phyloP scores from a whole-genome alignment of 805 yeast genomes.

The Kockiozyma suomiensis region DNA sequence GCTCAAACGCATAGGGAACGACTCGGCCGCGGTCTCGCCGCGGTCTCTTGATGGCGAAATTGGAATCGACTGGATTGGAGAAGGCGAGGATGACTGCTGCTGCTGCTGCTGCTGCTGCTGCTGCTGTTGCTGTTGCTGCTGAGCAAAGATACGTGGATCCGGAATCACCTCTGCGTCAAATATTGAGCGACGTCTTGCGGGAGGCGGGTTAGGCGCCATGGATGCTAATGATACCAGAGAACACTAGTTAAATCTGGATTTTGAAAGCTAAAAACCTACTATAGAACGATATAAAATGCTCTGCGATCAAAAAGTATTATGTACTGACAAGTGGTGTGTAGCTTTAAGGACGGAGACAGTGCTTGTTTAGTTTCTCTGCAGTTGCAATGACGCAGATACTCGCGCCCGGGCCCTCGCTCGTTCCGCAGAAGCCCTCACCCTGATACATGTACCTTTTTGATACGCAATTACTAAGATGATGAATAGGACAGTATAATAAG shows the following conservation, averaged over 20 bases:
- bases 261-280: no score
- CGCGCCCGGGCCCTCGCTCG: constrained; percentile 3
- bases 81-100: neutral
- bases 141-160: constrained; percentile 12
- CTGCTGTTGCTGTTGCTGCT: constrained; percentile 17
- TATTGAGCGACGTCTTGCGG: constrained; percentile 15
- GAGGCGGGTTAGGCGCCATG: constrained; percentile 15
- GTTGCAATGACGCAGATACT: constrained; percentile 10
- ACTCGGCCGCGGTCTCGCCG: neutral
- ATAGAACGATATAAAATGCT: no score
- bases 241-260: no score
- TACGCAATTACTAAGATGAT: no score
- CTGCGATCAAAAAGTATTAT: no score
- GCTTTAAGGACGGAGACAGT: no score
- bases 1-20: constrained; percentile 1
- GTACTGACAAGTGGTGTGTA: neutral
- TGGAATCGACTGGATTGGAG: neutral
- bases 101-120: neutral
- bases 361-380: no score
- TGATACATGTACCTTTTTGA: no score
- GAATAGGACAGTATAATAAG: no score
- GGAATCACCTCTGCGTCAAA: constrained; percentile 21
- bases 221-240: no score
- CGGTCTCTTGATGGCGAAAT: constrained; percentile 1
- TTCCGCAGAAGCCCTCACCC: neutral